A percentile compares a stretch with the other conserved stretches of the same genome.
These are phyloP conservation scores for Sarcodon aspratus DNA, from an alignment of 768 basidiomycete species.

Conservation along the genomic window DNA sequence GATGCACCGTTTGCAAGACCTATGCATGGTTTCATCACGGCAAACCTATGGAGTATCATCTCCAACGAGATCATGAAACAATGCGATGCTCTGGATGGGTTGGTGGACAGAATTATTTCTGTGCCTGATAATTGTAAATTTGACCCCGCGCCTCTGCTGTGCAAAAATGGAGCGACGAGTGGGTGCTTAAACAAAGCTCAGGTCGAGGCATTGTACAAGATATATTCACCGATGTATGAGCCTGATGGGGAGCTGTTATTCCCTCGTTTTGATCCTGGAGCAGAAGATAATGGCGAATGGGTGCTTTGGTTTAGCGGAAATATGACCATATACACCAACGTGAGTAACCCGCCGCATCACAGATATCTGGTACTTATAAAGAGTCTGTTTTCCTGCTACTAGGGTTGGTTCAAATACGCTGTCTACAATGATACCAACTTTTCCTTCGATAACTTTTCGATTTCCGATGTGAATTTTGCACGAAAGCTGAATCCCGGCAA, in stretches of 20 bases:
- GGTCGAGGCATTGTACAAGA: background rate
- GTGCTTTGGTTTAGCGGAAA: background rate
- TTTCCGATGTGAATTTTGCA: background rate
- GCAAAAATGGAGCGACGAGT: background rate
- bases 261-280: background rate
- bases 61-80: background rate
- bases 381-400: too few species aligned
- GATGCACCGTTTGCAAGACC: background rate
- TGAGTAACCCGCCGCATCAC: background rate
- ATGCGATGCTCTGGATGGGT: background rate
- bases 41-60: background rate
- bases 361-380: too few species aligned
- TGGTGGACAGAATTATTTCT: background rate
- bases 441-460: background rate
- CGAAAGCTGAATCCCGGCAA: background rate
- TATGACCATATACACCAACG: background rate
- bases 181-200: background rate
- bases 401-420: background rate
- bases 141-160: background rate
- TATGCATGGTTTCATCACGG: background rate
- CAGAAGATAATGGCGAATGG: background rate
- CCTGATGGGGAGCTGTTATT: background rate
- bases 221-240: background rate
- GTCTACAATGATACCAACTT: background rate
- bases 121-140: background rate